Base-by-base conservation (phyloP, 1,139 yeast species). In the Hanseniaspora gamundiae region DNA sequence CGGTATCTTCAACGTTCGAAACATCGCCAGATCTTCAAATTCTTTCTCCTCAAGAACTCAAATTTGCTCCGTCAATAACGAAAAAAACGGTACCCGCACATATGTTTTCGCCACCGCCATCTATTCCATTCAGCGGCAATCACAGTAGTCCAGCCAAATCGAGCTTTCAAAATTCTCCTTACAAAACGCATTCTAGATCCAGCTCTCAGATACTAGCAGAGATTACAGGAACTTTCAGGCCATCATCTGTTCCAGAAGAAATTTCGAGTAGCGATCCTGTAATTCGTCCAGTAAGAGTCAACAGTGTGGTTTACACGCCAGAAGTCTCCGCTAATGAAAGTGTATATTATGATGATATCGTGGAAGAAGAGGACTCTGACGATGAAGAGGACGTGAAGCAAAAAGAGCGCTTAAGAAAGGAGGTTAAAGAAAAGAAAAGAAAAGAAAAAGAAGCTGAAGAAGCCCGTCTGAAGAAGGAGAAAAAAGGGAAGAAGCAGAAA, bases 311-410 rank as follows among this genome's bases (percentile, higher is more conserved):
- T 6, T 49, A 44, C 26, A 49, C 50, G n/a, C 52, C 52, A 9
- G 46, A 44, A 9, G 38, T 45, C 2, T 17, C 47, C n/a, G 48
- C 47, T 13, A 51, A 58, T 35, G 57, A 60, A 22, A 67, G 62
- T 24, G 60, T 57, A 14, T 63, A 64, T 39, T 67, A 67, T 47
- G 68, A 69, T 42, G 75, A 70, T 51, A 66, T 65, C 38, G 66
- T 68, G 38, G 70, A 65, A 29, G 73, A 69, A 40, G 70, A 65
- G 38, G 65, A 60, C 16, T 66, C 60, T 38, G 65, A 60, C 19
- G 68, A 59, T 9, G 68, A 66, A 13, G 70, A 64, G 10, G 69
- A 64, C 3, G 71, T 65, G 2, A 70, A 64, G n/a, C 56, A 52
- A 22, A 61, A 59, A 28, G 61, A 61, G 43, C 47, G 49, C n/a